Conservation (phyloP, 129 eudicot species). For the Pseudognaphalium luteoalbum region DNA sequence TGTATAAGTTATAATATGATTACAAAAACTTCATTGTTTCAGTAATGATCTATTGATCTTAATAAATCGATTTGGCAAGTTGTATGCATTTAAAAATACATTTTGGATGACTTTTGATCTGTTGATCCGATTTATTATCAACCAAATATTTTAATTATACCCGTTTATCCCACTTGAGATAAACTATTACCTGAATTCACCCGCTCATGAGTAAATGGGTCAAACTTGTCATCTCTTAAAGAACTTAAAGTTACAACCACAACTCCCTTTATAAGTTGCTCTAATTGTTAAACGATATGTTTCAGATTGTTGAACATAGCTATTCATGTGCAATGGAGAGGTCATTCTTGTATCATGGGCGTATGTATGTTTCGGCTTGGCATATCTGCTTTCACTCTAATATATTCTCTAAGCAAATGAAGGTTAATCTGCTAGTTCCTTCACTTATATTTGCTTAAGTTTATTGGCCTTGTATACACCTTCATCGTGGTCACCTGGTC, state of each 20-base stretch:
- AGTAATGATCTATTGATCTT: neutral
- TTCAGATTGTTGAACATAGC: constrained; percentile 87
- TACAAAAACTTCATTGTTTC: neutral
- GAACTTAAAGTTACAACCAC: neutral
- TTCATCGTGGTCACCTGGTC: neutral
- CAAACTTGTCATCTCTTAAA: neutral
- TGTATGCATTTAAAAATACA: neutral
- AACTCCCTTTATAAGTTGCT: neutral
- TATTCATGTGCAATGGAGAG: constrained; percentile 99
- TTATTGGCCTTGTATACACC: neutral
- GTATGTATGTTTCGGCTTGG: constrained; percentile 93
- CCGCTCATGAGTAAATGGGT: neutral
- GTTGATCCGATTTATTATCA: neutral
- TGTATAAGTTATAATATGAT: neutral
- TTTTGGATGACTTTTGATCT: neutral
- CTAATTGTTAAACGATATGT: constrained; percentile 5
- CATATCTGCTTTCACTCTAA: constrained; percentile 97
- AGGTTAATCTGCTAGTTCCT: constrained; percentile 48
- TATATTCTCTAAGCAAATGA: constrained; percentile 91
- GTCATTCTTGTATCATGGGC: constrained; percentile 95
- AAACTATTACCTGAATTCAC: neutral
- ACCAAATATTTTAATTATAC: neutral
- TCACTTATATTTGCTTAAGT: constrained; percentile 12
- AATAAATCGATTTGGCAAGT: neutral
- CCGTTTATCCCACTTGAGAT: too few species aligned